A percentile compares a stretch with the other conserved stretches of the same genome.
phyloP scores from a whole-genome alignment of 2,329 filamentous ascomycete genomes.

The Aspergillus spinulosporus region DNA sequence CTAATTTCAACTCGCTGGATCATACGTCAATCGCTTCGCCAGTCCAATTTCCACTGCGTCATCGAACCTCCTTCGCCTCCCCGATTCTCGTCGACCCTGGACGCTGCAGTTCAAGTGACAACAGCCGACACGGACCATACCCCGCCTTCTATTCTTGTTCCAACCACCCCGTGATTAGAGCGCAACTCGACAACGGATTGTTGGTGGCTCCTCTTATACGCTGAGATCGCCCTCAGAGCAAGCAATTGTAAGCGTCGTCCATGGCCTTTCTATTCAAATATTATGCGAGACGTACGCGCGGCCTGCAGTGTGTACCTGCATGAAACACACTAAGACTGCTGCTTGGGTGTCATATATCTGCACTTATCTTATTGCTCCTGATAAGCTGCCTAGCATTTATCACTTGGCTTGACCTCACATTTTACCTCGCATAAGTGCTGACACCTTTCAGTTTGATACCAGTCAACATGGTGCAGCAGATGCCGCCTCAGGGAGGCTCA shows the following conservation, averaged over 20 bases:
- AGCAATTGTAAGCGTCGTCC: conserved; percentile 17
- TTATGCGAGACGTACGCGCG: background rate
- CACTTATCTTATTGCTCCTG: background rate
- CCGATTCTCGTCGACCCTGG: conserved; percentile 1
- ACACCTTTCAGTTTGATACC: conserved; percentile 13
- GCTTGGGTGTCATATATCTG: background rate
- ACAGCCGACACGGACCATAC: conserved; percentile 19
- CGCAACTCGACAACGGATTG: conserved; percentile 11
- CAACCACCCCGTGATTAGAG: conserved; percentile 10
- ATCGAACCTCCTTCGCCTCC: background rate
- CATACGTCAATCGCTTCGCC: background rate
- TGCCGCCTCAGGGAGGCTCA: conserved; percentile 55
- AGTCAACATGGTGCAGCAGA: conserved; percentile 44
- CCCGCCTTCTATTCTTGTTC: conserved; percentile 19
- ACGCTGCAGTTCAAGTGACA: conserved; percentile 13
- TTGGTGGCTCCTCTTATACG: background rate
- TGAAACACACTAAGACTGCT: background rate
- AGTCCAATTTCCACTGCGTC: background rate
- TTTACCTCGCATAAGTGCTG: conserved; percentile 3
- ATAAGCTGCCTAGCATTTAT: background rate
- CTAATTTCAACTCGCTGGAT: background rate
- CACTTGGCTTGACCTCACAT: background rate
- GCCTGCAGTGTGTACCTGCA: conserved; percentile 2
- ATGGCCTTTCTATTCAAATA: background rate
- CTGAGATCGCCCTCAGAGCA: background rate